Percentiles rank a stretch among this genome's conserved stretches.
phyloP scores from a whole-genome alignment of 768 basidiomycete species.

The Tulasnella sp. region DNA sequence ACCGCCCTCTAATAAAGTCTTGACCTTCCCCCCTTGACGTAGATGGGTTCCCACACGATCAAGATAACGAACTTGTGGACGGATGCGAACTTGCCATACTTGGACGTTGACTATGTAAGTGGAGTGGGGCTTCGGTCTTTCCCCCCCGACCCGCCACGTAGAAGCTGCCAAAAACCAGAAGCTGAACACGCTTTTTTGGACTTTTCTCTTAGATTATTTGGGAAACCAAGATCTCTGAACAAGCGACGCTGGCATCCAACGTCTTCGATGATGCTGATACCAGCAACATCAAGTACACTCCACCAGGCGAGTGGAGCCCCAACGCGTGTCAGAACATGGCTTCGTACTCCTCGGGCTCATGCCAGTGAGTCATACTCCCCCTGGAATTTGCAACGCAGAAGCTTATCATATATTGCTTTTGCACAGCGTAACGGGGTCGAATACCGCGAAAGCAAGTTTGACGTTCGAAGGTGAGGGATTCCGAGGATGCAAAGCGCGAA shows the following conservation, averaged over 20 bases:
- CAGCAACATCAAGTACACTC: not conserved
- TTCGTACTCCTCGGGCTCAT: not conserved
- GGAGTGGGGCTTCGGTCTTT: not conserved
- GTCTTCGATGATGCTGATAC: not conserved
- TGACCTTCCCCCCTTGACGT: not conserved
- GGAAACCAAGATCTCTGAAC: not conserved
- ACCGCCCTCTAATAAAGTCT: not conserved
- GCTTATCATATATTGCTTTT: not conserved
- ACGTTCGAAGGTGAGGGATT: not conserved
- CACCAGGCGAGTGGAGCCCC: not conserved
- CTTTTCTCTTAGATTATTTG: not conserved
- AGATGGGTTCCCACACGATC: conserved; percentile 1
- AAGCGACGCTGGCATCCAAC: not conserved
- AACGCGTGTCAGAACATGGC: conserved; percentile 7
- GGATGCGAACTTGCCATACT: not conserved
- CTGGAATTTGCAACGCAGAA: not conserved
- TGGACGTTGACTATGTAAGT: conserved; percentile 15
- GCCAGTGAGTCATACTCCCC: not conserved
- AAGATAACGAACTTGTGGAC: not conserved
- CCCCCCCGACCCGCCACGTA: not conserved
- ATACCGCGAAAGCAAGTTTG: not conserved
- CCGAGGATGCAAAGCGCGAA: not conserved
- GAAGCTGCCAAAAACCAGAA: not conserved
- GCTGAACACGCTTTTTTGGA: not conserved
- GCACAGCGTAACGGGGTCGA: not conserved